Evolutionary conservation across 495 filamentous ascomycete species (phyloP).

Genomic region (Trichoderma virens): DNA sequence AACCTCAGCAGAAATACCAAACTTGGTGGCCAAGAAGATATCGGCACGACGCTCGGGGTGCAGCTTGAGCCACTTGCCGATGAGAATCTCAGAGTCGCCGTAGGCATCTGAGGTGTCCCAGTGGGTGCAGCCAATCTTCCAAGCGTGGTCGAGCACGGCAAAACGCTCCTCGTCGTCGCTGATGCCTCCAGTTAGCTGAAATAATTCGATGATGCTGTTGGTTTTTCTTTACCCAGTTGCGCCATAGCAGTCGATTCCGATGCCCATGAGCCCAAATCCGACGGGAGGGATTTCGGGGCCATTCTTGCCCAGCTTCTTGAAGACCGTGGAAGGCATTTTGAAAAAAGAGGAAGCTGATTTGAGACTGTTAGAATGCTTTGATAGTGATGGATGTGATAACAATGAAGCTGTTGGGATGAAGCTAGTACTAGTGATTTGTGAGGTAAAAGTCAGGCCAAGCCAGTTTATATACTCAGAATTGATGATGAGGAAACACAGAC

Average conservation of each 20-base stretch:
- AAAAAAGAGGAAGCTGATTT: neutral
- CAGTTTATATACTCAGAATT: too few species aligned
- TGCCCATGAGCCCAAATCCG: constrained; percentile 49
- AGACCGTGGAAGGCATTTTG: constrained; percentile 14
- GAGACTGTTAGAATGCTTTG: neutral
- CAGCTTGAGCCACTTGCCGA: constrained; percentile 45
- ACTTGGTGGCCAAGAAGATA: constrained; percentile 54
- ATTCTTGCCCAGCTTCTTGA: constrained; percentile 41
- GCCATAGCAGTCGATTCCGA: constrained; percentile 37
- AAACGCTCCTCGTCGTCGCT: constrained; percentile 39
- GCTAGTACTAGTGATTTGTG: too few species aligned
- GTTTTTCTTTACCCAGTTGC: constrained; percentile 15
- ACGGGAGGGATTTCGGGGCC: constrained; percentile 45
- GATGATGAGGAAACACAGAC: too few species aligned
- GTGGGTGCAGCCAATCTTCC: constrained; percentile 36
- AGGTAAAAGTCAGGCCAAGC: too few species aligned
- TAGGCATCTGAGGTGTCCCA: constrained; percentile 46
- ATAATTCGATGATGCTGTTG: neutral
- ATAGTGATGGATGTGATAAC: neutral
- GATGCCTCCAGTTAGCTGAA: neutral
- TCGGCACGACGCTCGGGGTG: constrained; percentile 40
- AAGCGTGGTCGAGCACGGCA: constrained; percentile 30
- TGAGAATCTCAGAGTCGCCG: constrained; percentile 41
- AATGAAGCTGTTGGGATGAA: too few species aligned
- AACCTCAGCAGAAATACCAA: constrained; percentile 22